A percentile compares a stretch with the other conserved stretches of the same genome.
Conservation (phyloP, 306 rosid genomes). For the Prunus salicina region DNA sequence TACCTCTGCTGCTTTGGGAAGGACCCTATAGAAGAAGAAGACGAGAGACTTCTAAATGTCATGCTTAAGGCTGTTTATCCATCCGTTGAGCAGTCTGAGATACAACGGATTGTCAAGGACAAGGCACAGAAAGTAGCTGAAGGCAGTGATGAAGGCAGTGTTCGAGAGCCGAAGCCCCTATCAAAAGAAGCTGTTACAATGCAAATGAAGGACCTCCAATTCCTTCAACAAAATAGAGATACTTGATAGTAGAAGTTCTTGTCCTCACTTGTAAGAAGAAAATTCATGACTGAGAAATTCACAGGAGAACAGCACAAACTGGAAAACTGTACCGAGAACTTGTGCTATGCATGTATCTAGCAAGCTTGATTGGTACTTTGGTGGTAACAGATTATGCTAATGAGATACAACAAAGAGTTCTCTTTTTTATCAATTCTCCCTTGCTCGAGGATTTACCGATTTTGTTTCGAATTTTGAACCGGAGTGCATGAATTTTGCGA, state of each 20-base stretch:
- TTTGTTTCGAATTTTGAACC: background rate
- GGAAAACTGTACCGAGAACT: background rate
- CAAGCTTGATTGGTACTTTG: background rate
- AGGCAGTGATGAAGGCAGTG: slow-evolving; percentile 41
- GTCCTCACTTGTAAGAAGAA: no score
- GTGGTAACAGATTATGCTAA: background rate
- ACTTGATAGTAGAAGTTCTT: background rate
- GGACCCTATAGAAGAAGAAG: slow-evolving; percentile 62
- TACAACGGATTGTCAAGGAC: slow-evolving; percentile 54
- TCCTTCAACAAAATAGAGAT: slow-evolving; percentile 69
- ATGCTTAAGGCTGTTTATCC: slow-evolving; percentile 73
- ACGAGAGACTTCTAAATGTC: slow-evolving; percentile 45
- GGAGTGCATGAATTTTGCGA: background rate
- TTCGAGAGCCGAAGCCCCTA: slow-evolving; percentile 45
- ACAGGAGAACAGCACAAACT: background rate
- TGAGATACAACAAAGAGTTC: background rate
- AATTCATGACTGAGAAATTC: background rate
- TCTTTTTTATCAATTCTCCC: no score
- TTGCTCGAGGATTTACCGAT: background rate
- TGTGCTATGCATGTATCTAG: background rate
- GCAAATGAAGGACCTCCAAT: slow-evolving; percentile 94
- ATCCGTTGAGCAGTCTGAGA: slow-evolving; percentile 47
- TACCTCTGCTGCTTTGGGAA: slow-evolving; percentile 75
- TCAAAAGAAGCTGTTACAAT: slow-evolving; percentile 77
- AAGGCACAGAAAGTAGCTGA: slow-evolving; percentile 60